Conservation (phyloP, 2,329 filamentous ascomycete species). For the Hymenoscyphus occultus region DNA sequence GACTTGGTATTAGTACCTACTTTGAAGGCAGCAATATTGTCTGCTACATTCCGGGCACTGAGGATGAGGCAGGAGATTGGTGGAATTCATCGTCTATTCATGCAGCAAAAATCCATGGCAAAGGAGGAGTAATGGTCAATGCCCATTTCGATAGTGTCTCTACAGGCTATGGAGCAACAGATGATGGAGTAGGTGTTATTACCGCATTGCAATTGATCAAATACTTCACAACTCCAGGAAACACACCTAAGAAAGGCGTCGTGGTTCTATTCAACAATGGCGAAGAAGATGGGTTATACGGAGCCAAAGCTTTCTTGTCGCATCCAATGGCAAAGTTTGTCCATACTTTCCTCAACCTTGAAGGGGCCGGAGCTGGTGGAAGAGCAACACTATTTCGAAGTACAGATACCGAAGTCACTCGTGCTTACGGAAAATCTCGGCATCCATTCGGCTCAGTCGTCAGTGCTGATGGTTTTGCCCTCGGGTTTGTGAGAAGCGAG, state of each 20-base stretch:
- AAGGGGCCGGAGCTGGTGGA: conserved; percentile 90
- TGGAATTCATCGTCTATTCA: conserved; percentile 52
- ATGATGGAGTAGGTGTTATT: conserved; percentile 89
- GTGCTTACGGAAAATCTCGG: conserved; percentile 66
- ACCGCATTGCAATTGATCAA: conserved; percentile 80
- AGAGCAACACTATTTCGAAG: conserved; percentile 83
- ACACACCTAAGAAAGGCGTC: conserved; percentile 75
- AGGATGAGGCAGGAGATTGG: conserved; percentile 72
- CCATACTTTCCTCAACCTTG: conserved; percentile 89
- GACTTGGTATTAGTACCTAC: conserved; percentile 57
- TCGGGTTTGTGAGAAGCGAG: conserved; percentile 74
- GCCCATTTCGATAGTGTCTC: conserved; percentile 90
- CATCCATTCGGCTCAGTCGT: conserved; percentile 84
- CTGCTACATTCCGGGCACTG: conserved; percentile 80
- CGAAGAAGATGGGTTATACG: conserved; percentile 89
- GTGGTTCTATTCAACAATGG: conserved; percentile 90
- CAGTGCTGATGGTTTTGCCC: conserved; percentile 78
- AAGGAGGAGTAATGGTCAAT: conserved; percentile 84
- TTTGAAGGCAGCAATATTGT: conserved; percentile 93
- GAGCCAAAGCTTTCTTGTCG: conserved; percentile 78
- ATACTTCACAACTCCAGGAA: conserved; percentile 72
- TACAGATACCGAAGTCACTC: conserved; percentile 82
- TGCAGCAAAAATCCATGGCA: conserved; percentile 49
- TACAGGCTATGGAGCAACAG: conserved; percentile 88
- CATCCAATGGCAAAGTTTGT: conserved; percentile 77